Evolutionary conservation across 768 basidiomycete species (phyloP).

Genomic region (Tulasnella sp.): DNA sequence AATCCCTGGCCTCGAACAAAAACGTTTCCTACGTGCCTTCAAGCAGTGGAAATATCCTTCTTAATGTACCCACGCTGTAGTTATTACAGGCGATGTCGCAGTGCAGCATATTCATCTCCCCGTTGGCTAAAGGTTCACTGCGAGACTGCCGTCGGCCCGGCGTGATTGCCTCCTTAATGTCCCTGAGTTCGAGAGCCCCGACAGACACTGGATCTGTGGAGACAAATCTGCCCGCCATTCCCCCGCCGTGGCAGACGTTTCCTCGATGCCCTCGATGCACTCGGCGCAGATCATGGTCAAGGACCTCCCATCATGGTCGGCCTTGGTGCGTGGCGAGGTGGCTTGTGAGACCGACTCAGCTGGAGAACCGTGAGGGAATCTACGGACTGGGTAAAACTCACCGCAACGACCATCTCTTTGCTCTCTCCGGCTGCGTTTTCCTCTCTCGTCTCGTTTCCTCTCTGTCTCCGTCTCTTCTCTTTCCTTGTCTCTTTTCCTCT

Average conservation of each 20-base stretch:
- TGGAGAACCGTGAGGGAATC: conserved; percentile 25
- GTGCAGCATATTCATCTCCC: conserved; percentile 19
- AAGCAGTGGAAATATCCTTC: conserved; percentile 74
- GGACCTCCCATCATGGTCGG: background rate
- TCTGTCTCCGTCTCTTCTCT: conserved; percentile 49
- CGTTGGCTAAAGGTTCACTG: background rate
- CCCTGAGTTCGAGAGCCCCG: background rate
- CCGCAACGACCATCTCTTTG: background rate
- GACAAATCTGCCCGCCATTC: conserved; percentile 2
- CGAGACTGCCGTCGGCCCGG: conserved; percentile 1
- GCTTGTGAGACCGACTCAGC: background rate
- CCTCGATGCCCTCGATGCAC: background rate
- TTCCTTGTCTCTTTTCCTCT: conserved; percentile 53
- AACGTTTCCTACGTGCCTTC: conserved; percentile 92
- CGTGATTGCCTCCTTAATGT: conserved; percentile 6
- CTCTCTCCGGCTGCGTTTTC: conserved; percentile 42
- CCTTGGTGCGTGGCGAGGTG: background rate
- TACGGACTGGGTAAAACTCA: conserved; percentile 10
- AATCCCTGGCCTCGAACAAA: conserved; percentile 72
- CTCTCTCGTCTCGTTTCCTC: conserved; percentile 54
- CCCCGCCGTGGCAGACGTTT: background rate
- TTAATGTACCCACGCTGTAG: conserved; percentile 71
- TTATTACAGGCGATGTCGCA: conserved; percentile 4
- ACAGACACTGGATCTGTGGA: background rate
- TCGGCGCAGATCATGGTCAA: background rate